phyloP scores from a whole-genome alignment of 2,329 filamentous ascomycete genomes.

The Stylonectria norvegica region DNA sequence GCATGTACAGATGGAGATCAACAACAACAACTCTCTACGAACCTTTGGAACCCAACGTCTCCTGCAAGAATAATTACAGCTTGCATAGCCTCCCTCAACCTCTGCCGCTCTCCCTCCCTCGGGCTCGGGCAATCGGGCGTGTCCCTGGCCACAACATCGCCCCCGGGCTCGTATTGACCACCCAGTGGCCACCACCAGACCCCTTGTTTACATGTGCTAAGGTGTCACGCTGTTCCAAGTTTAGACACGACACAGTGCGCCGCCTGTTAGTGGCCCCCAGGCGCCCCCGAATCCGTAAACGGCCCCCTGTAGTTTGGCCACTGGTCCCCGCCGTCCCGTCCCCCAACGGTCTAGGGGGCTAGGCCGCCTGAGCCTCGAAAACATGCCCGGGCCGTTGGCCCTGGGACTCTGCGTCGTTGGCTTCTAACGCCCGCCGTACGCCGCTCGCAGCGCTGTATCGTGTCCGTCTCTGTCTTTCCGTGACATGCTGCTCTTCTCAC shows the following conservation, averaged over 20 bases:
- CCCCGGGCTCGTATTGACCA: slow-evolving; percentile 11
- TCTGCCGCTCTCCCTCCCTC: slow-evolving; percentile 6
- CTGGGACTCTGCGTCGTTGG: slow-evolving; percentile 13
- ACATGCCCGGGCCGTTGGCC: slow-evolving; percentile 25
- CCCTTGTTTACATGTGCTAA: not conserved
- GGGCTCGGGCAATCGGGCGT: too few relatives aligned
- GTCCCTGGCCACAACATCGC: not conserved
- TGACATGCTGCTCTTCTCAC: slow-evolving; percentile 23
- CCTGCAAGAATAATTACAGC: too few relatives aligned
- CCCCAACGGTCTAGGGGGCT: slow-evolving; percentile 11
- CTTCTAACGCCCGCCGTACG: slow-evolving; percentile 3
- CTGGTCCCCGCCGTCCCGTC: slow-evolving; percentile 8
- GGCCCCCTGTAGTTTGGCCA: too few relatives aligned
- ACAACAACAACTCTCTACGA: too few relatives aligned
- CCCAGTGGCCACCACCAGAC: not conserved
- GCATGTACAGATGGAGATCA: too few relatives aligned
- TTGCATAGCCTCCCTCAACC: too few relatives aligned
- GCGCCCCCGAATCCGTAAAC: not conserved
- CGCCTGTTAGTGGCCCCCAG: not conserved
- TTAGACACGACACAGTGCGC: slow-evolving; percentile 17
- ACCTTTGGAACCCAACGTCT: too few relatives aligned
- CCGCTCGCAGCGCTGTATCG: too few relatives aligned
- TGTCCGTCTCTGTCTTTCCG: too few relatives aligned
- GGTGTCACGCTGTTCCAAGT: slow-evolving; percentile 14
- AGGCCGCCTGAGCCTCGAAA: slow-evolving; percentile 17